Conservation (phyloP, 768 basidiomycete species). For the Russula abietina region DNA sequence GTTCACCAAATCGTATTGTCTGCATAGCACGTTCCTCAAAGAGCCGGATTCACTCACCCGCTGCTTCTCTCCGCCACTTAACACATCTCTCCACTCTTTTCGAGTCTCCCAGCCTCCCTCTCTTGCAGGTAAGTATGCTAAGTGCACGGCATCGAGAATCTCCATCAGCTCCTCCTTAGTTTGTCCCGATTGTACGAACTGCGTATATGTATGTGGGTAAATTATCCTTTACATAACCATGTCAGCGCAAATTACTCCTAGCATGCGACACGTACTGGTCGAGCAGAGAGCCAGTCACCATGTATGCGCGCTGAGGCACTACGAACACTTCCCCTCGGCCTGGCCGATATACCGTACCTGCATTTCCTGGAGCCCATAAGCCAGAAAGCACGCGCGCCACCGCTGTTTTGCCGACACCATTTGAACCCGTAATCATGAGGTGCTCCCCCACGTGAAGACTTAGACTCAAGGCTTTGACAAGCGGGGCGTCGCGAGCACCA, state of each 20-base stretch:
- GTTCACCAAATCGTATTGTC: conserved; percentile 15
- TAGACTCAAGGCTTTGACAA: conserved; percentile 68
- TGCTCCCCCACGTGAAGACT: conserved; percentile 69
- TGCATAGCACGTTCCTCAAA: background rate
- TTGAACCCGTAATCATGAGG: conserved; percentile 88
- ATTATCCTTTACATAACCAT: conserved; percentile 47
- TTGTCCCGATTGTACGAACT: conserved; percentile 54
- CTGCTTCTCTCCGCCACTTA: conserved; percentile 97
- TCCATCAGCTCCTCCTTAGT: conserved; percentile 64
- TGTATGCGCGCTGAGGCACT: conserved; percentile 90
- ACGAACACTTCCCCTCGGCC: conserved; percentile 51
- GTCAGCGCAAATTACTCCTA: background rate
- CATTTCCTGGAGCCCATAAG: conserved; percentile 63
- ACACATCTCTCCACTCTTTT: conserved; percentile 95
- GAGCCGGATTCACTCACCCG: conserved; percentile 41
- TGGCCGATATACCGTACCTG: conserved; percentile 32
- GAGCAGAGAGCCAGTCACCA: conserved; percentile 78
- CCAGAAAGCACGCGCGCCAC: conserved; percentile 86
- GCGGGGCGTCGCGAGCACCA: conserved; percentile 26
- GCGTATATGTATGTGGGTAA: conserved; percentile 81
- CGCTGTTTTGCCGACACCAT: conserved; percentile 88
- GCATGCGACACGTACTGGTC: conserved; percentile 55
- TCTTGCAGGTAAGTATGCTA: conserved; percentile 77
- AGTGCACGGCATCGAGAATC: conserved; percentile 75
- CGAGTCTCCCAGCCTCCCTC: conserved; percentile 87